Evolutionary conservation across 352 stramenopile species (phyloP), one percentile per base, ranked within the genome.

Genomic region (Pythium aquatile): DNA sequence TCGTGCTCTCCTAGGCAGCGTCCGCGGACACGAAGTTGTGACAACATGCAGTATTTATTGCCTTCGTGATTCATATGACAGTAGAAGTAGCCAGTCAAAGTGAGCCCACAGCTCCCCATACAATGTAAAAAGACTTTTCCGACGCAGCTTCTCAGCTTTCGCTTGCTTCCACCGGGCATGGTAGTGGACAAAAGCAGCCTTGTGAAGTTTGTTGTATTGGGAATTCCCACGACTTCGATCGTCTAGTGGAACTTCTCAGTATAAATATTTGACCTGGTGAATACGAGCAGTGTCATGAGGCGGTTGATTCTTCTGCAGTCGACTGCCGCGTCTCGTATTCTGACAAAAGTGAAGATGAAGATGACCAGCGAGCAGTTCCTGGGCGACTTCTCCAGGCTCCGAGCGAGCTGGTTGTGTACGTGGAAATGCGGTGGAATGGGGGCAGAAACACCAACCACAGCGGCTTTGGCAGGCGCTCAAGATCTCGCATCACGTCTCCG

Each of bases 401-500:
- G 20, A 47, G 33, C 2, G 55, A 61, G 11, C 40, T 7, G 33
- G 49, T 55, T 49, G 55, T 58, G 20, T 53, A 48, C 37, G 58
- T 62, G 5, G 57, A 65, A 11, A 61, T 39, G 28, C 51, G 58
- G n/a, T 56, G 53, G 17, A 54, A 48, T 33, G 69, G 70, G 9
- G 75, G 51, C n/a, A 69, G 61, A 55, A 91, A 91, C 8, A 80
- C 44, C 47, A 91, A 67, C 52, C 72, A 56, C 5, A 85, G 57
- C 1, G 83, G 83, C 53, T 91, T 91, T 20, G 57, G 42, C 13
- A 75, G 59, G 2, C 11, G 65, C 26, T 69, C 47, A 5, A 91
- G 68, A 10, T 83, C 63, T 20, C 51, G 39, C 30, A 70, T 74
- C 16, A 87, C 30, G 14, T 73, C 61, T n/a, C 71, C 29, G n/a